Percentiles rank a stretch among this genome's conserved stretches.
Conservation (phyloP, 805 yeast species). For the Nakazawaea peltata region DNA sequence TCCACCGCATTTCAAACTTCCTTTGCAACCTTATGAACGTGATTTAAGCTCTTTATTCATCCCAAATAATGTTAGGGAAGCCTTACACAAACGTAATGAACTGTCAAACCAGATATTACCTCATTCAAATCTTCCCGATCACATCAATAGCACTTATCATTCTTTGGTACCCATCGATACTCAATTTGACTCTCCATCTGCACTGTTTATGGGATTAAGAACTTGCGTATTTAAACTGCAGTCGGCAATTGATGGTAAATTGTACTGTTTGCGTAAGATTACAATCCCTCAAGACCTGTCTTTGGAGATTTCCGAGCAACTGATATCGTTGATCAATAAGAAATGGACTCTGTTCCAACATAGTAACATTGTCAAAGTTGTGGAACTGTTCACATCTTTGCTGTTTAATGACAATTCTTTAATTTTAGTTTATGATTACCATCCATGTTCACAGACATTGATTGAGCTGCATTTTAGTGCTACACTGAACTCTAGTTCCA, state of each 20-base stretch:
- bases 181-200: slow-evolving; percentile 26
- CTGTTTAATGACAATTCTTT: slow-evolving; percentile 78
- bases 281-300: slow-evolving; percentile 35
- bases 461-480: slow-evolving; percentile 55
- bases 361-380: slow-evolving; percentile 57
- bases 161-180: slow-evolving; percentile 77
- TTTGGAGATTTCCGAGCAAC: slow-evolving; percentile 44
- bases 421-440: slow-evolving; percentile 76
- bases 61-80: slow-evolving; percentile 63
- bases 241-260: slow-evolving; percentile 68
- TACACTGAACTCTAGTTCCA: slow-evolving; percentile 26
- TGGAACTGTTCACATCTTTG: slow-evolving; percentile 81
- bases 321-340: slow-evolving; percentile 48
- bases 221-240: slow-evolving; percentile 71
- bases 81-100: slow-evolving; percentile 65
- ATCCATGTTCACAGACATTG: slow-evolving; percentile 68
- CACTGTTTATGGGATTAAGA: slow-evolving; percentile 40
- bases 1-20: slow-evolving; percentile 58
- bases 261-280: slow-evolving; percentile 70
- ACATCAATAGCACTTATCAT: slow-evolving; percentile 77
- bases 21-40: slow-evolving; percentile 64
- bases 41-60: slow-evolving; percentile 64
- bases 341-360: slow-evolving; percentile 54
- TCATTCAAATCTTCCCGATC: slow-evolving; percentile 57
- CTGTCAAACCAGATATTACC: slow-evolving; percentile 65